These are phyloP conservation scores for Tetradesmus obliquus DNA, from an alignment of 139 green algal genomes.

Conservation along the genomic window DNA sequence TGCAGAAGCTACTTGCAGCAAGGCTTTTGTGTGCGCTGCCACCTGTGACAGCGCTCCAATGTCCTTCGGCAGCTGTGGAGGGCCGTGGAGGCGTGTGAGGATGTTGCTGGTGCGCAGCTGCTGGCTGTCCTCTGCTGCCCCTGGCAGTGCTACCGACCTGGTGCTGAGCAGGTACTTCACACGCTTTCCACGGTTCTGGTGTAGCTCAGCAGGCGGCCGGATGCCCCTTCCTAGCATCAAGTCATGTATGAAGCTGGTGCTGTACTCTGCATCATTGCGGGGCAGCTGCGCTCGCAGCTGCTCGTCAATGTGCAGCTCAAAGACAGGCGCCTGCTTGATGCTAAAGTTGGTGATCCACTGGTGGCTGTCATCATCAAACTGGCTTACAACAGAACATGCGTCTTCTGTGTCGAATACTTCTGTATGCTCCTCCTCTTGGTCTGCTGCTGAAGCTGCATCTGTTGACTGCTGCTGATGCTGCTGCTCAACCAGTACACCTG, in stretches of 20 bases:
- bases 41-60: background rate
- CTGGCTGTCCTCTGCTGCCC: conserved; percentile 8
- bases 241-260: background rate
- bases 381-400: background rate
- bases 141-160: background rate
- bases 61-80: background rate
- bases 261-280: background rate
- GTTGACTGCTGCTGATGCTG: background rate
- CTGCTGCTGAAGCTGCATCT: background rate
- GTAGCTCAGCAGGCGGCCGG: background rate
- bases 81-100: background rate
- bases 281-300: background rate
- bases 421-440: background rate
- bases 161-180: conserved; percentile 1
- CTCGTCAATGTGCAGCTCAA: background rate
- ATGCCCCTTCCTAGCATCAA: background rate
- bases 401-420: background rate
- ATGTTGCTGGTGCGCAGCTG: background rate
- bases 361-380: background rate
- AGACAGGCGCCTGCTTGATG: background rate
- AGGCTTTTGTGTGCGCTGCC: background rate
- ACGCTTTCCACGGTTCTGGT: background rate
- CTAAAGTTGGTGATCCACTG: background rate
- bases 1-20: background rate
- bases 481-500: background rate